Base-by-base conservation (phyloP, 352 stramenopile species). In the Phytopythium kandeliae region DNA sequence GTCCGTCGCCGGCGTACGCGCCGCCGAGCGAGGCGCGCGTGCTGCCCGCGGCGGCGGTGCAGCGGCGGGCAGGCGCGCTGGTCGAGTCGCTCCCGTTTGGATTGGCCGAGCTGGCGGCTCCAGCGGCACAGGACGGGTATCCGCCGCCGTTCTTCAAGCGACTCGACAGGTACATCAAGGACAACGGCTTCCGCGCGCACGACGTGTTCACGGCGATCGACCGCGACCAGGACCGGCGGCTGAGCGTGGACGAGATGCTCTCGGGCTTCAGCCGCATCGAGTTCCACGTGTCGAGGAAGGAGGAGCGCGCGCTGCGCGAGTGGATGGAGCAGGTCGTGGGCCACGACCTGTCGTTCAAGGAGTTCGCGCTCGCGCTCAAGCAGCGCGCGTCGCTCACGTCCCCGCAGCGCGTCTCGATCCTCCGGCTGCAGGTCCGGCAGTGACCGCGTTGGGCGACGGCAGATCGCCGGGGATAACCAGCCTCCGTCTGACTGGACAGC, bases 311-410 rank as follows among this genome's bases (percentile, higher is more conserved):
- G 51, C 55, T 83, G n/a, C 53, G 54, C 28, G 63, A 75, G 19
- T 83, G 69, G 69, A 77, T 83, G 63, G 45, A 62, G 46, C 57
- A 78, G 30, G 63, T 76, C 46, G 67, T 71, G n/a, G 63, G 55
- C 35, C 65, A 79, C 50, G 63, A 69, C n/a, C 55, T 83, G 26
- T 65, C 68, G 22, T 82, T 82, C 59, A 82, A 82, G 51, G 71
- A 78, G 25, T 82, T 82, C 37, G 58, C 63, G 19, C 65, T 82
- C 12, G 71, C 71, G 37, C 63, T 82, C 40, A 82, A 82, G 58
- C 71, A 79, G 37, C 71, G 71, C 36, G 68, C 71, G 30, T 72
- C 71, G n/a, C 62, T 72, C 31, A 74, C 68, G 43, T 74, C 71
- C 5, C 60, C 68, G 2, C 66, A 74, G 44, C 64, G 65, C 5